Percentiles rank a stretch among this genome's conserved stretches.
Conservation (phyloP, 441 rosid species). For the Adansonia madagascariensis region DNA sequence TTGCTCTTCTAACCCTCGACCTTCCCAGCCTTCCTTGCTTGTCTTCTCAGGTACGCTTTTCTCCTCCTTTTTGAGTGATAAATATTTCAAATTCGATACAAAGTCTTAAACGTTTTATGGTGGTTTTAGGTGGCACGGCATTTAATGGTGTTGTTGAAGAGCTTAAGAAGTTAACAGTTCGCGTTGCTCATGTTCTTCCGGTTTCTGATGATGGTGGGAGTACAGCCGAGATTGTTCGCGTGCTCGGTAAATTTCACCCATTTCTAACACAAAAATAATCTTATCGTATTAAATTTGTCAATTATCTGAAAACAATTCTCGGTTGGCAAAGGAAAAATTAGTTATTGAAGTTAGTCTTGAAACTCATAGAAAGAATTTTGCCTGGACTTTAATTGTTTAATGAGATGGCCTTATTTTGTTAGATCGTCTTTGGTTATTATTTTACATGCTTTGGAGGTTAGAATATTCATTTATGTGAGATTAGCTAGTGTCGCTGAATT, state of each 20-base stretch:
- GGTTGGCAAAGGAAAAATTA: background rate
- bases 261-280: background rate
- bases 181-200: conserved; percentile 91
- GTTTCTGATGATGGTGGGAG: conserved; percentile 98
- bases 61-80: background rate
- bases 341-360: conserved; percentile 11
- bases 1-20: conserved; percentile 43
- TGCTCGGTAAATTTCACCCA: conserved; percentile 56
- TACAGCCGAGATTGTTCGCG: conserved; percentile 95
- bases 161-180: conserved; percentile 77
- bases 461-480: background rate
- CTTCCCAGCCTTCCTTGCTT: conserved; percentile 67
- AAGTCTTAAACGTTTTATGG: background rate
- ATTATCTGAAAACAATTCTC: background rate
- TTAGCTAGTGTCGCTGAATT: background rate
- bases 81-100: background rate
- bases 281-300: background rate
- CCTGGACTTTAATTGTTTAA: background rate
- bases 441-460: background rate
- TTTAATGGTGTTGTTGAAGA: conserved; percentile 97
- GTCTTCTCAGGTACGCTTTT: conserved; percentile 66
- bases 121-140: conserved; percentile 75
- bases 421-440: background rate
- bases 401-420: background rate
- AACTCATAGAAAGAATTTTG: background rate